Evolutionary conservation across 2,329 filamentous ascomycete genomes (phyloP).

Genomic region (Alternaria postmessia): DNA sequence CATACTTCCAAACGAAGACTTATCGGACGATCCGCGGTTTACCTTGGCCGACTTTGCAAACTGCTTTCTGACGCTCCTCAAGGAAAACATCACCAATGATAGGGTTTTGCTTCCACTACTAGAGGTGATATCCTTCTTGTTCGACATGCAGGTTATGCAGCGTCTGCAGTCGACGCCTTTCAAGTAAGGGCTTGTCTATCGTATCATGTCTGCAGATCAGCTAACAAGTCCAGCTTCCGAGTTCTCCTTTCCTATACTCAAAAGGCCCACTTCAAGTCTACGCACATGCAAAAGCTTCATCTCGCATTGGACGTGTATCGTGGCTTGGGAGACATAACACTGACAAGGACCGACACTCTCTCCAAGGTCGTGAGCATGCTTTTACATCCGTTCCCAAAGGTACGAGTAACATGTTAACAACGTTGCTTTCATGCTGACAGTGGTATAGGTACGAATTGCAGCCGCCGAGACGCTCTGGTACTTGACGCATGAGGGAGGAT

Average conservation of each 20-base stretch:
- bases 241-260: constrained; percentile 75
- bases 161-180: constrained; percentile 54
- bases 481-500: constrained; percentile 44
- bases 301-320: constrained; percentile 83
- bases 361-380: constrained; percentile 77
- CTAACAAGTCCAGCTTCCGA: constrained; percentile 55
- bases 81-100: constrained; percentile 61
- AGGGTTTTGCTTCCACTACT: constrained; percentile 77
- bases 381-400: constrained; percentile 81
- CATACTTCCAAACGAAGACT: constrained; percentile 25
- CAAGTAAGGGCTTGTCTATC: constrained; percentile 57
- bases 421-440: constrained; percentile 7
- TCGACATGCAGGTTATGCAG: constrained; percentile 56
- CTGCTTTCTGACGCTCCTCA: constrained; percentile 41
- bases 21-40: constrained; percentile 16
- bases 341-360: constrained; percentile 64
- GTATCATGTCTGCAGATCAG: neutral
- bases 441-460: constrained; percentile 40
- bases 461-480: constrained; percentile 55
- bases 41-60: constrained; percentile 36
- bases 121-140: constrained; percentile 77
- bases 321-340: constrained; percentile 66
- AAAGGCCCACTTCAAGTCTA: constrained; percentile 82
- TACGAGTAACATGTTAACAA: constrained; percentile 46
- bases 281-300: constrained; percentile 81